Percentiles rank a stretch among this genome's conserved stretches.
phyloP scores from a whole-genome alignment of 495 filamentous ascomycete genomes.

The Penicillium egyptiacum region DNA sequence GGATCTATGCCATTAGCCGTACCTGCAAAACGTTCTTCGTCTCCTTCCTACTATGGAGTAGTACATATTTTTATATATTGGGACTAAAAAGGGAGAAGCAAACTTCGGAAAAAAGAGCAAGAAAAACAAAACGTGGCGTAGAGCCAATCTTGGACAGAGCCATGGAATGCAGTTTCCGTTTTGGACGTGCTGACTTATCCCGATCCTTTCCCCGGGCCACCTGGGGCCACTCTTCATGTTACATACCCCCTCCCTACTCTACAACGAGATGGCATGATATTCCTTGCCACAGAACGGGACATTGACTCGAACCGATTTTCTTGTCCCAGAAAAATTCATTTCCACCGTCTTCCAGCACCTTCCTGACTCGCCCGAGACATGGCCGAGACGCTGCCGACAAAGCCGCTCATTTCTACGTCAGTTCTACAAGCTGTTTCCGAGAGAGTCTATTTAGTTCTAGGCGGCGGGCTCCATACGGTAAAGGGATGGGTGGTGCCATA shows the following conservation, averaged over 20 bases:
- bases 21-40: neutral
- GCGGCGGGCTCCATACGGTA: neutral
- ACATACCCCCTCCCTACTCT: neutral
- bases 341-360: neutral
- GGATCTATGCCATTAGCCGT: conserved; percentile 11
- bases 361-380: neutral
- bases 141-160: neutral
- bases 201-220: neutral
- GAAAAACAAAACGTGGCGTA: neutral
- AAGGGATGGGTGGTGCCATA: neutral
- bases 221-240: neutral
- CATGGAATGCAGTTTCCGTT: neutral
- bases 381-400: conserved; percentile 5
- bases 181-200: neutral
- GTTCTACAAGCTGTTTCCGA: neutral
- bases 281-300: neutral
- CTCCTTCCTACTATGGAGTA: too few relatives aligned
- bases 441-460: neutral
- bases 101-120: neutral
- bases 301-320: neutral
- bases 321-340: neutral
- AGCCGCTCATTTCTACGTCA: neutral
- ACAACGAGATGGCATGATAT: neutral
- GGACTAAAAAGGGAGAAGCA: too few relatives aligned
- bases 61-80: too few relatives aligned